Evolutionary conservation across 805 yeast genomes (phyloP).

Genomic region (Candida saitoana): DNA sequence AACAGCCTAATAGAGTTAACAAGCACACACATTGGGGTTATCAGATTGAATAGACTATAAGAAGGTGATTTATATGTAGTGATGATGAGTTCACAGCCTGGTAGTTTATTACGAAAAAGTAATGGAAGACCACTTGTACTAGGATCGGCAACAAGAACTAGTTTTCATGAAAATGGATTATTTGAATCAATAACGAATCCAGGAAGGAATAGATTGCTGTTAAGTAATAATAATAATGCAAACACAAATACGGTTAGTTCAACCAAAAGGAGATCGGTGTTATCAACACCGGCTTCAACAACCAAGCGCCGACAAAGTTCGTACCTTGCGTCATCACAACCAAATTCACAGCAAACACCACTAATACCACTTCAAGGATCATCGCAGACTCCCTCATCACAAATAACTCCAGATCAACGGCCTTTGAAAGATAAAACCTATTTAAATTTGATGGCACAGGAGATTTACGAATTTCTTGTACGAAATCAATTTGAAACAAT

Average conservation of each 20-base stretch:
- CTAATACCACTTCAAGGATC: slow-evolving; percentile 11
- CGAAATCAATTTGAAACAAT: slow-evolving; percentile 69
- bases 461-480: slow-evolving; percentile 60
- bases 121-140: slow-evolving; percentile 18
- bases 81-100: slow-evolving; percentile 11
- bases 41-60: neutral
- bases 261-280: slow-evolving; percentile 26
- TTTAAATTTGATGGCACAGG: slow-evolving; percentile 62
- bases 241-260: slow-evolving; percentile 5
- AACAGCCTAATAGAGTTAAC: neutral
- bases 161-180: slow-evolving; percentile 16
- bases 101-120: slow-evolving; percentile 13
- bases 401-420: slow-evolving; percentile 52
- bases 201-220: neutral
- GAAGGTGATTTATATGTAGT: neutral
- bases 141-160: slow-evolving; percentile 19
- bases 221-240: slow-evolving; percentile 3
- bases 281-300: slow-evolving; percentile 33
- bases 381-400: slow-evolving; percentile 10
- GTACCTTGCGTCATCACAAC: slow-evolving; percentile 7
- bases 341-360: slow-evolving; percentile 12
- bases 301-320: slow-evolving; percentile 21
- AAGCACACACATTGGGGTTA: neutral
- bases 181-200: slow-evolving; percentile 12
- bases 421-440: slow-evolving; percentile 72